Conservation (phyloP, 768 basidiomycete species). For the Suillus subaureus region DNA sequence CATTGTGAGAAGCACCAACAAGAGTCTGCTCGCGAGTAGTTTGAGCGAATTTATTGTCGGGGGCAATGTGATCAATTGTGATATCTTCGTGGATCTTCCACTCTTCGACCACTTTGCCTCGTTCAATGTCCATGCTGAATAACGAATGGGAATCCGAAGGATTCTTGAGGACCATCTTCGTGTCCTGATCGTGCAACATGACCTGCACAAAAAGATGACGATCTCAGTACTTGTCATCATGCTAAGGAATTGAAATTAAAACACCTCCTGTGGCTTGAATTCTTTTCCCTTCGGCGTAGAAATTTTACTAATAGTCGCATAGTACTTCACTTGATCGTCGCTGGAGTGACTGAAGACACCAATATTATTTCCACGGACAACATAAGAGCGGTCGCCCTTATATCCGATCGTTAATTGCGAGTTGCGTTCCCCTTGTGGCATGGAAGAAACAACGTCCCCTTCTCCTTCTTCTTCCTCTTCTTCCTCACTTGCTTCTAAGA, state of each 20-base stretch:
- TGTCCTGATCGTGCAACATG: conserved; percentile 96
- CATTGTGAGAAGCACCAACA: conserved; percentile 91
- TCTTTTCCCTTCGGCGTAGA: conserved; percentile 76
- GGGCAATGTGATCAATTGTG: conserved; percentile 85
- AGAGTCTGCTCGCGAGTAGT: conserved; percentile 92
- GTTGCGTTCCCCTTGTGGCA: conserved; percentile 67
- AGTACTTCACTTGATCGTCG: conserved; percentile 76
- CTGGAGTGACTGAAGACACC: conserved; percentile 83
- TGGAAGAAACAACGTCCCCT: conserved; percentile 40
- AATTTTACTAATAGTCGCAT: conserved; percentile 84
- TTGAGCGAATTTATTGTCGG: conserved; percentile 93
- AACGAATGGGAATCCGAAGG: conserved; percentile 78
- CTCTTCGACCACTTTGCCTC: conserved; percentile 96
- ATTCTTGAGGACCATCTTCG: conserved; percentile 93
- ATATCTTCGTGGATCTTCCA: conserved; percentile 97
- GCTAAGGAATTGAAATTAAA: conserved; percentile 28
- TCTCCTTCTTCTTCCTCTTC: conserved; percentile 50
- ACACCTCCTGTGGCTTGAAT: conserved; percentile 85
- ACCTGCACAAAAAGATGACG: conserved; percentile 50
- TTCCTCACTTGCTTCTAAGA: conserved; percentile 44
- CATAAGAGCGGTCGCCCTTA: conserved; percentile 93
- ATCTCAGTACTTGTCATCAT: conserved; percentile 9
- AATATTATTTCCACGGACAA: conserved; percentile 89
- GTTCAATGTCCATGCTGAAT: conserved; percentile 90
- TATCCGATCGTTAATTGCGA: conserved; percentile 92